A percentile compares a stretch with the other conserved stretches of the same genome.
These are phyloP conservation scores for Solanum etuberosum DNA, from an alignment of 257 asterid species.

Conservation along the genomic window DNA sequence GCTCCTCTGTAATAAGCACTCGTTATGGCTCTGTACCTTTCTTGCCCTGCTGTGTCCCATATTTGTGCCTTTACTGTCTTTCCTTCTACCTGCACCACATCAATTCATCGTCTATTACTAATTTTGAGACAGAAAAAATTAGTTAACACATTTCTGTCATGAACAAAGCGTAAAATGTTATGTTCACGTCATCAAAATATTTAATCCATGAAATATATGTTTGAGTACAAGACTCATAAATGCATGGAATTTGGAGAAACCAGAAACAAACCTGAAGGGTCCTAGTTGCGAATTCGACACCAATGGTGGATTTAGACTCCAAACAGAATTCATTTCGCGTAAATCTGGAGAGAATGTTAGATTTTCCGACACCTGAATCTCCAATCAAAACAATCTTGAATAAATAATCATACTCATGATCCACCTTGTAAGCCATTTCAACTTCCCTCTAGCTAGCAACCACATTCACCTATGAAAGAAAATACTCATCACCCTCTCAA, in stretches of 20 bases:
- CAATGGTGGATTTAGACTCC: constrained; percentile 43
- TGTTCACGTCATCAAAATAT: background rate
- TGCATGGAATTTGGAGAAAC: background rate
- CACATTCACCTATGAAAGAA: background rate
- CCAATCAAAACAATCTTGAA: constrained; percentile 37
- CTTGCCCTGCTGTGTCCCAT: constrained; percentile 54
- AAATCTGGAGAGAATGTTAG: constrained; percentile 35
- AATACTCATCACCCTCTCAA: background rate
- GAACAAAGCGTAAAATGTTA: background rate
- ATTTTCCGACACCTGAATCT: constrained; percentile 38
- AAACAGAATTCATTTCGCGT: constrained; percentile 34
- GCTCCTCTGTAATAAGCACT: constrained; percentile 46
- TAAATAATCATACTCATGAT: constrained; percentile 32
- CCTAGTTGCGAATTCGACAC: constrained; percentile 42
- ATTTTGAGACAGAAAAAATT: background rate
- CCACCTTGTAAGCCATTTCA: constrained; percentile 33
- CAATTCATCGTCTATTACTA: background rate
- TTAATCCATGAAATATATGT: background rate
- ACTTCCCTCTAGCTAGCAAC: background rate
- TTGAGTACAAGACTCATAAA: background rate
- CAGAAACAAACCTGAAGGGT: constrained; percentile 27
- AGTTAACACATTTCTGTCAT: background rate
- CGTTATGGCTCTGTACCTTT: constrained; percentile 37
- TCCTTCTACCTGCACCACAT: constrained; percentile 27
- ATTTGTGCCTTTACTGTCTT: constrained; percentile 42